Evolutionary conservation across 2,329 filamentous ascomycete species (phyloP).

Genomic region (Cordyceps tenuipes): DNA sequence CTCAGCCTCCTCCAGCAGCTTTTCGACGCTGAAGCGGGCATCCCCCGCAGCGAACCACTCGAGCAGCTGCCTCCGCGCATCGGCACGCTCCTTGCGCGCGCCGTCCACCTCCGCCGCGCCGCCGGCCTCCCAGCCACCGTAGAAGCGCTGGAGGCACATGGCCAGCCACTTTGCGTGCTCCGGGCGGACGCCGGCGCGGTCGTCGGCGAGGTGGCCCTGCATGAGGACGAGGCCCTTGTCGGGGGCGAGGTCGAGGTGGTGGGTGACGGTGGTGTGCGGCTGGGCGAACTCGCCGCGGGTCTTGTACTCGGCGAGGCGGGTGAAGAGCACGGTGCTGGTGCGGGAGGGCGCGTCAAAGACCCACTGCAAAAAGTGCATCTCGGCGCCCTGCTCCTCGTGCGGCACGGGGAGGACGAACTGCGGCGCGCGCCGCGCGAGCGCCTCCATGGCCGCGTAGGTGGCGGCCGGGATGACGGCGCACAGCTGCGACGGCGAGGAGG

Average conservation of each 20-base stretch:
- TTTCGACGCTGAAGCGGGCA: conserved; percentile 70
- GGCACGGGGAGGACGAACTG: conserved; percentile 88
- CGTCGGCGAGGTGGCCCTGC: conserved; percentile 71
- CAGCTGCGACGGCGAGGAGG: conserved; percentile 62
- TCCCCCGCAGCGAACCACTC: conserved; percentile 79
- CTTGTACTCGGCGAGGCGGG: conserved; percentile 89
- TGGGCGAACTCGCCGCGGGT: conserved; percentile 78
- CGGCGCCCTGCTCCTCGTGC: conserved; percentile 59
- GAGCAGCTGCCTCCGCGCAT: conserved; percentile 61
- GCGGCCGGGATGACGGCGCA: conserved; percentile 70
- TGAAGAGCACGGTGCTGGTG: conserved; percentile 78
- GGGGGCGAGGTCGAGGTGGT: conserved; percentile 72
- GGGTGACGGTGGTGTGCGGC: conserved; percentile 89
- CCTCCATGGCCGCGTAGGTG: conserved; percentile 66
- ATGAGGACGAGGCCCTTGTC: conserved; percentile 76
- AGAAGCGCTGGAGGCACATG: conserved; percentile 92
- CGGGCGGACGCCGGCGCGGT: conserved; percentile 67
- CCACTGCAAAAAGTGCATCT: conserved; percentile 97
- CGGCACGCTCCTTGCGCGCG: conserved; percentile 45
- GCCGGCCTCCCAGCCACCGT: conserved; percentile 55
- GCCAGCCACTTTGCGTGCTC: conserved; percentile 84
- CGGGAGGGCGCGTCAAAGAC: conserved; percentile 63
- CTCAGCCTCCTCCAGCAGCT: conserved; percentile 82
- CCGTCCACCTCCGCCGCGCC: conserved; percentile 22
- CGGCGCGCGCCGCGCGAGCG: conserved; percentile 64